Evolutionary conservation across 257 asterid species (phyloP).

Genomic region (Capsicum chinense): DNA sequence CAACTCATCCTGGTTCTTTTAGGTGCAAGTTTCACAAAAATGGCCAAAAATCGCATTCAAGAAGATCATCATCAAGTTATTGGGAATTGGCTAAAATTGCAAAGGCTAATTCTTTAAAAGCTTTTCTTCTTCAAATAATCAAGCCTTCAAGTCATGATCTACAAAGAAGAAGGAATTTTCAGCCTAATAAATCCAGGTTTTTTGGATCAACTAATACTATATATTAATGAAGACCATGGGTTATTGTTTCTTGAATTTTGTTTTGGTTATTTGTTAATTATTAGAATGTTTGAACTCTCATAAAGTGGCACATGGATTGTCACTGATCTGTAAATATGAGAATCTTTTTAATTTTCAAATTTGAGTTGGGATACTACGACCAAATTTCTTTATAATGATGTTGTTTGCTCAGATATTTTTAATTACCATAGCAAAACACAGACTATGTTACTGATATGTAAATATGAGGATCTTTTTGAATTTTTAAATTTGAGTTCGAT

Average conservation of each 20-base stretch:
- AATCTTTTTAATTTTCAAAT: background rate
- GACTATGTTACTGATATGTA: no score
- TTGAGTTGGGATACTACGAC: background rate
- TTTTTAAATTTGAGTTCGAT: no score
- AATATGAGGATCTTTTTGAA: no score
- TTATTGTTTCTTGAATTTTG: background rate
- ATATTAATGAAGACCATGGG: background rate
- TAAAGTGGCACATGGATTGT: background rate
- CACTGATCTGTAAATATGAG: constrained; percentile 1
- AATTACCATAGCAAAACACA: background rate
- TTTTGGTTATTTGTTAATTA: background rate
- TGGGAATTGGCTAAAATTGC: constrained; percentile 30
- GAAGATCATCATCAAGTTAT: constrained; percentile 28
- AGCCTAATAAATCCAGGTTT: constrained; percentile 32
- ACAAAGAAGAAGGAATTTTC: constrained; percentile 31
- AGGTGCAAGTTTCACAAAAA: constrained; percentile 29
- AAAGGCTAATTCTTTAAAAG: constrained; percentile 25
- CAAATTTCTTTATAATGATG: background rate
- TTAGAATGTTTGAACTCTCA: background rate
- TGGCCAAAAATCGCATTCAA: background rate
- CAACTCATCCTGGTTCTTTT: constrained; percentile 30
- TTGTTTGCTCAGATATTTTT: background rate
- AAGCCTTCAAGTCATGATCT: constrained; percentile 35
- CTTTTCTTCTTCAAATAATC: constrained; percentile 28
- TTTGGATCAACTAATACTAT: background rate